These are phyloP conservation scores for Salix viminalis DNA, from an alignment of 345 rosid species.

Conservation along the genomic window DNA sequence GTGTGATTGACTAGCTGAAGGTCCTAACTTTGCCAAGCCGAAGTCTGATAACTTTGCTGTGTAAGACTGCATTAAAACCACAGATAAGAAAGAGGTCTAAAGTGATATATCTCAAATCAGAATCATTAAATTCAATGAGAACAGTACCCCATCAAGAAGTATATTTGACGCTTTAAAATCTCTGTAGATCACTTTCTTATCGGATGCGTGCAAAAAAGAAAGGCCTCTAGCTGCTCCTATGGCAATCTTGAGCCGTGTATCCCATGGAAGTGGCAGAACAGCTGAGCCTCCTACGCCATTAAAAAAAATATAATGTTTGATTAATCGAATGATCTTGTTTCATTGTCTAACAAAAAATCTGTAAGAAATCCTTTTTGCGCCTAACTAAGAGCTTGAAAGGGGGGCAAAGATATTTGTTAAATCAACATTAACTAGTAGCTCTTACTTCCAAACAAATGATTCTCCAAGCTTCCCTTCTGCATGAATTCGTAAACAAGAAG, in stretches of 20 bases:
- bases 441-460: conserved; percentile 85
- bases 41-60: conserved; percentile 90
- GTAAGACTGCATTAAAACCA: conserved; percentile 51
- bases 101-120: neutral
- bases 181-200: conserved; percentile 81
- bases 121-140: neutral
- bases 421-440: neutral
- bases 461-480: conserved; percentile 95
- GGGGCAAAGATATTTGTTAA: neutral
- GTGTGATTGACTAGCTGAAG: conserved; percentile 94
- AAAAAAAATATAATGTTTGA: conserved; percentile 1
- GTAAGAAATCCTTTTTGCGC: neutral
- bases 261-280: conserved; percentile 83
- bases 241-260: conserved; percentile 59
- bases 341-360: neutral
- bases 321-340: neutral
- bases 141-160: conserved; percentile 75
- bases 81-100: neutral
- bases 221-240: conserved; percentile 86
- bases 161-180: conserved; percentile 95
- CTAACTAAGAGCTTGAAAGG: neutral
- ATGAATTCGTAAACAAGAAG: conserved; percentile 83
- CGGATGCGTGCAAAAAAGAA: conserved; percentile 70
- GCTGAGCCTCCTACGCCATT: conserved; percentile 58
- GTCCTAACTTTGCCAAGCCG: conserved; percentile 92